phyloP scores from a whole-genome alignment of 2,329 filamentous ascomycete species.

The Microthyrium microscopicum region DNA sequence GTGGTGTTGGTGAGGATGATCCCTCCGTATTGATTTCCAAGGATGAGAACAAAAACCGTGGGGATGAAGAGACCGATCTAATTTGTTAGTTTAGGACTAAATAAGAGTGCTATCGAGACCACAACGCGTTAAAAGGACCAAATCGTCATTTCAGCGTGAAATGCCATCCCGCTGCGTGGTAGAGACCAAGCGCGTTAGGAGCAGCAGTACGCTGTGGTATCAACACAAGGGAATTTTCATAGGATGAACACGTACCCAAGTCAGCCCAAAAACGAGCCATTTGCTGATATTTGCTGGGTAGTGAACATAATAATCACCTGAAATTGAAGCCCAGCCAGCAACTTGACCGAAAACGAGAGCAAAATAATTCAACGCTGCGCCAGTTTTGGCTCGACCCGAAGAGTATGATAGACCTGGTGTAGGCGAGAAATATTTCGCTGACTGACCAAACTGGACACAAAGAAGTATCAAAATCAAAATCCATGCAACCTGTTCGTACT shows the following conservation, averaged over 20 bases:
- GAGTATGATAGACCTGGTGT: too few relatives aligned
- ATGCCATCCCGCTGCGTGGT: too few relatives aligned
- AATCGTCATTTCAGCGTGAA: too few relatives aligned
- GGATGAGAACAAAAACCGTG: constrained; percentile 27
- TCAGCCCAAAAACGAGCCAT: constrained; percentile 25
- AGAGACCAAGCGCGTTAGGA: too few relatives aligned
- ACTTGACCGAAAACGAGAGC: constrained; percentile 22
- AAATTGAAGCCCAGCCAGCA: constrained; percentile 26
- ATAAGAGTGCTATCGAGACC: too few relatives aligned
- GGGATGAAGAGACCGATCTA: constrained; percentile 24
- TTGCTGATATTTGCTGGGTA: constrained; percentile 23
- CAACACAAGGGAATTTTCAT: too few relatives aligned
- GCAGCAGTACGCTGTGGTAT: too few relatives aligned
- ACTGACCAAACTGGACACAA: background rate
- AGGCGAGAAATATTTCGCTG: background rate
- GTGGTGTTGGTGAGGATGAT: constrained; percentile 13
- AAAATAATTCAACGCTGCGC: constrained; percentile 16
- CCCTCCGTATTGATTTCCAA: constrained; percentile 26
- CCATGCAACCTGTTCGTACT: constrained; percentile 42
- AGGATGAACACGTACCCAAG: too few relatives aligned
- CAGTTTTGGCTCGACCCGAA: too few relatives aligned
- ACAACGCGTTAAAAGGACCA: too few relatives aligned
- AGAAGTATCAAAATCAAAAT: constrained; percentile 32
- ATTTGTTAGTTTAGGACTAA: too few relatives aligned
- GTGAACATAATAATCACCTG: constrained; percentile 27